Evolutionary conservation across 805 yeast genomes (phyloP).

Genomic region (Yarrowia deformans): DNA sequence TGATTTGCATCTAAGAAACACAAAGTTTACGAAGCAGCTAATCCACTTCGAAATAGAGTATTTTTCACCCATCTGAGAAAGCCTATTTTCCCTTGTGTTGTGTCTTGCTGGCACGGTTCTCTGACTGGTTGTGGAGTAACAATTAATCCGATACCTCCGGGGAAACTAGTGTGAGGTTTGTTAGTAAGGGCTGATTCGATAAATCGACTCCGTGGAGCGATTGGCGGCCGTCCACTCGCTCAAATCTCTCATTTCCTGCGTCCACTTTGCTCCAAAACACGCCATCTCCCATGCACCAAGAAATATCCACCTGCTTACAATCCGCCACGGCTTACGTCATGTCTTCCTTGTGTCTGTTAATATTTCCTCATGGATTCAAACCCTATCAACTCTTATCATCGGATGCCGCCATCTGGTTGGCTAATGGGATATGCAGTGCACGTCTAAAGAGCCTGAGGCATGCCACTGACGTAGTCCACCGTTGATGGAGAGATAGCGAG

Average conservation of each 20-base stretch:
- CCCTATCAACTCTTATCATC: constrained; percentile 35
- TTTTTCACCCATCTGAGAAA: constrained; percentile 31
- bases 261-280: constrained; percentile 24
- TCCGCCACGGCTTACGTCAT: constrained; percentile 33
- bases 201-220: neutral
- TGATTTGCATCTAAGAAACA: constrained; percentile 23
- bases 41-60: constrained; percentile 33
- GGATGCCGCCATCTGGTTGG: constrained; percentile 28
- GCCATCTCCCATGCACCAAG: constrained; percentile 37
- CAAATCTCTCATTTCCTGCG: neutral
- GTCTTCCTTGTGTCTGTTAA: constrained; percentile 30
- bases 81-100: neutral
- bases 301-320: constrained; percentile 16
- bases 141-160: constrained; percentile 27
- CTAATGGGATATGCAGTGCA: constrained; percentile 23
- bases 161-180: constrained; percentile 1
- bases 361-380: constrained; percentile 29
- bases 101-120: constrained; percentile 26
- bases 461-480: constrained; percentile 35
- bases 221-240: neutral
- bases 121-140: constrained; percentile 14
- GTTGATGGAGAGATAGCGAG: constrained; percentile 28
- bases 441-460: constrained; percentile 30
- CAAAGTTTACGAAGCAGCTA: constrained; percentile 8
- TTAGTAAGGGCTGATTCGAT: neutral